Percentiles rank a stretch among this genome's conserved stretches.
Conservation (phyloP, 345 rosid genomes). For the Eucalyptus sp. region DNA sequence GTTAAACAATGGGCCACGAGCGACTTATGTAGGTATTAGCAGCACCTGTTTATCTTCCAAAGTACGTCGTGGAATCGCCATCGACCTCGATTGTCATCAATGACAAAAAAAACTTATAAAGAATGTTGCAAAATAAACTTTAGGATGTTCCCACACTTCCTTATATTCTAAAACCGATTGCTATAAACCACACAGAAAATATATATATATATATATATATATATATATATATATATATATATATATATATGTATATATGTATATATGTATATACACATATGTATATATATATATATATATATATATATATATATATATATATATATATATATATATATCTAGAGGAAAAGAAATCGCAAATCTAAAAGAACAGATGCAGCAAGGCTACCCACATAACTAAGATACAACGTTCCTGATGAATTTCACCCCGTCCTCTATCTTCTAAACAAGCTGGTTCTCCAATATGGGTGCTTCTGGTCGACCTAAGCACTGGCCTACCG, state of each 20-base stretch:
- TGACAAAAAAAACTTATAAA: background rate
- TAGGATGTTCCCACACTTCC: background rate
- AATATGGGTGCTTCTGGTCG: background rate
- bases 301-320: no score
- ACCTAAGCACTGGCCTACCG: background rate
- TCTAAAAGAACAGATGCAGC: background rate
- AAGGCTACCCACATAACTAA: background rate
- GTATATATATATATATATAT: no score
- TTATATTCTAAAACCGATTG: background rate
- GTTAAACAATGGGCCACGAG: accelerated
- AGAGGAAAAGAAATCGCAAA: background rate
- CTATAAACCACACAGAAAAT: background rate
- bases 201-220: no score
- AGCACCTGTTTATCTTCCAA: background rate
- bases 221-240: no score
- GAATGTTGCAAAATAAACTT: background rate
- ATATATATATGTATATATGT: no score
- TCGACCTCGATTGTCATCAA: background rate
- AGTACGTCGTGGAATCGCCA: background rate
- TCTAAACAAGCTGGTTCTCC: background rate
- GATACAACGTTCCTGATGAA: background rate
- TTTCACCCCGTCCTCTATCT: background rate
- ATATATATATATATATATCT: no score
- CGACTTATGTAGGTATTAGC: background rate
- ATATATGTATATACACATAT: no score